A percentile compares a stretch with the other conserved stretches of the same genome.
phyloP scores from a whole-genome alignment of 2,329 filamentous ascomycete species.

The Fusarium nisikadoi region DNA sequence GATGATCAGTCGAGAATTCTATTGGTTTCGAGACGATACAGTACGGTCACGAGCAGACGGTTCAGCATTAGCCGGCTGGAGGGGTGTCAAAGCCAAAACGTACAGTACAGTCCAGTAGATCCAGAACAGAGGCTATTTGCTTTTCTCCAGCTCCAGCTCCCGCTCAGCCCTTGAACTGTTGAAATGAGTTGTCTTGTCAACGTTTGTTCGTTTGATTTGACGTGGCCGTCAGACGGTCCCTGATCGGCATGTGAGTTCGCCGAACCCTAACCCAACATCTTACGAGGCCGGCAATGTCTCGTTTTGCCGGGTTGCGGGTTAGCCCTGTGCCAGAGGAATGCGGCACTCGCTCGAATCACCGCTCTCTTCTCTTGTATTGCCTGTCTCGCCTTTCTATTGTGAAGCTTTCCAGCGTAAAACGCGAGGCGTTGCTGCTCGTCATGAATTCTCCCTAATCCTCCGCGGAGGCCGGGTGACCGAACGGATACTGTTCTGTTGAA shows the following conservation, averaged over 20 bases:
- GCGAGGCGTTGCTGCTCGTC: background rate
- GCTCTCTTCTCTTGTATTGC: background rate
- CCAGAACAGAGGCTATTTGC: conserved; percentile 7
- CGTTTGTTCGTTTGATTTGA: conserved; percentile 4
- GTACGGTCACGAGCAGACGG: background rate
- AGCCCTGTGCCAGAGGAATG: conserved; percentile 27
- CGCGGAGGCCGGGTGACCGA: conserved; percentile 9
- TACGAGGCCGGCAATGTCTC: background rate
- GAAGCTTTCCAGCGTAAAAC: conserved; percentile 11
- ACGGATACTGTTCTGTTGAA: conserved; percentile 1
- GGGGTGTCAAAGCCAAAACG: conserved; percentile 10
- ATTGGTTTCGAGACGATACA: background rate
- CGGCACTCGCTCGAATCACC: background rate
- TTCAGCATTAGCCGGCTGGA: background rate
- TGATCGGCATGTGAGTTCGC: conserved; percentile 14
- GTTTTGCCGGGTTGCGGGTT: conserved; percentile 9
- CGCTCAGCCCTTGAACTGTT: background rate
- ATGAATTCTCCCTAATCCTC: background rate
- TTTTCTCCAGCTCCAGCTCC: background rate
- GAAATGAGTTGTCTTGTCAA: conserved; percentile 16
- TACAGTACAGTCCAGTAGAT: background rate
- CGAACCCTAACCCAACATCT: background rate
- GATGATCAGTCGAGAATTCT: conserved; percentile 12
- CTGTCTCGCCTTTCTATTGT: background rate
- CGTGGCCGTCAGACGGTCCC: conserved; percentile 16